Percentiles rank a stretch among this genome's conserved stretches.
phyloP scores from a whole-genome alignment of 768 basidiomycete genomes.

The Polyporus arcularius region DNA sequence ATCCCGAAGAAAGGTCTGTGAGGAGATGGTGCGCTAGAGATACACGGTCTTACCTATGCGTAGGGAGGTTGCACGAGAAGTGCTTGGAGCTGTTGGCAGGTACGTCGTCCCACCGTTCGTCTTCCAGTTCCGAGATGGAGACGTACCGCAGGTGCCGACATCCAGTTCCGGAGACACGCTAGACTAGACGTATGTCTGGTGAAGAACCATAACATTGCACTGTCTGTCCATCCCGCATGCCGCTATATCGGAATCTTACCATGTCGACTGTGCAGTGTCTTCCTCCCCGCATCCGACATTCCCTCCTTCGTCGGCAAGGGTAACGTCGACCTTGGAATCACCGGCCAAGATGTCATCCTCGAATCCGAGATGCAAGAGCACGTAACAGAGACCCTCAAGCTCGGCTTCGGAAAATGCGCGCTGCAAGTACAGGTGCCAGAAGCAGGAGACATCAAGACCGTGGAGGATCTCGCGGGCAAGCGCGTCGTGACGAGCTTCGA shows the following conservation, averaged over 20 bases:
- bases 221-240: constrained; percentile 55
- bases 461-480: constrained; percentile 85
- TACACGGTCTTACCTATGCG: not conserved
- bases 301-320: constrained; percentile 99
- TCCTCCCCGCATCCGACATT: constrained; percentile 95
- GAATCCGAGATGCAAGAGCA: constrained; percentile 81
- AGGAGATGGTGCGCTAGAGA: not conserved
- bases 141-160: constrained; percentile 75
- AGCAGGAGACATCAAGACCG: constrained; percentile 59
- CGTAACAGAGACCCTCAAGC: constrained; percentile 76
- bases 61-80: constrained; percentile 89
- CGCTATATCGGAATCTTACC: not conserved
- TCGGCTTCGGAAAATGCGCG: constrained; percentile 92
- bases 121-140: not conserved
- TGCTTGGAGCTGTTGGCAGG: constrained; percentile 84
- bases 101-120: constrained; percentile 31
- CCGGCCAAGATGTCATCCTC: constrained; percentile 95
- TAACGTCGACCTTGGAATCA: constrained; percentile 95
- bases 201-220: constrained; percentile 88
- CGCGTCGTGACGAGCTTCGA: constrained; percentile 95
- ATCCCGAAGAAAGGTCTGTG: constrained; percentile 93
- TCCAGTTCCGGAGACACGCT: constrained; percentile 86
- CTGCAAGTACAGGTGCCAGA: constrained; percentile 93
- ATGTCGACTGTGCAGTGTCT: constrained; percentile 58
- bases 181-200: constrained; percentile 94